These are phyloP conservation scores for Coemansia erecta DNA, from an alignment of 192 early-diverging fungal genomes.

Conservation along the genomic window DNA sequence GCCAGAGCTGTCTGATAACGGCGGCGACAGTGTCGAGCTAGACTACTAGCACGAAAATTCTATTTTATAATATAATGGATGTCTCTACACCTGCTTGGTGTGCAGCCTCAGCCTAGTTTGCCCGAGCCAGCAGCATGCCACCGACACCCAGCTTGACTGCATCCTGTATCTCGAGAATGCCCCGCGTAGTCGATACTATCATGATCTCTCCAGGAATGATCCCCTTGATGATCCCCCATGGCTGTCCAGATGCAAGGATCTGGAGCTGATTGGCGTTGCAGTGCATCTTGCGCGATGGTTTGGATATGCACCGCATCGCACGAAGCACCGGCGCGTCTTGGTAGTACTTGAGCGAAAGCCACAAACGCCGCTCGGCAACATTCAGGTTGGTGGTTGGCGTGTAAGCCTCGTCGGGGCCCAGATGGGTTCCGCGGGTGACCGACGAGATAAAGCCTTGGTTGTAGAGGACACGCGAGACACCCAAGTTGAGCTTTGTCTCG, in stretches of 20 bases:
- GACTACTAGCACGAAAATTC: constrained; percentile 6
- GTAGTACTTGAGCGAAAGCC: constrained; percentile 94
- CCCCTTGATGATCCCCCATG: constrained; percentile 76
- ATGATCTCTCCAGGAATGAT: constrained; percentile 88
- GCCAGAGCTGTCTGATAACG: background rate
- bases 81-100: background rate
- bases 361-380: constrained; percentile 79
- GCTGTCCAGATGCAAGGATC: constrained; percentile 69
- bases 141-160: constrained; percentile 81
- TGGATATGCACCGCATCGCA: constrained; percentile 77
- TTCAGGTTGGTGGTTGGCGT: constrained; percentile 80
- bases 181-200: constrained; percentile 80
- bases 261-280: constrained; percentile 79
- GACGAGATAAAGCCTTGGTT: constrained; percentile 86
- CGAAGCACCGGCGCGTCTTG: constrained; percentile 77
- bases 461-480: constrained; percentile 84
- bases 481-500: constrained; percentile 81
- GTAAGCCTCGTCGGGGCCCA: constrained; percentile 68
- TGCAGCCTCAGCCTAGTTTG: constrained; percentile 15
- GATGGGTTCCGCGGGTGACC: constrained; percentile 73
- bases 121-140: constrained; percentile 84
- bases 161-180: constrained; percentile 88
- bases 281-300: constrained; percentile 78
- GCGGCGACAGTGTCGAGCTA: background rate
- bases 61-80: too few relatives aligned